Conservation (phyloP, 2,329 filamentous ascomycete species). For the Diplodia sapinea region DNA sequence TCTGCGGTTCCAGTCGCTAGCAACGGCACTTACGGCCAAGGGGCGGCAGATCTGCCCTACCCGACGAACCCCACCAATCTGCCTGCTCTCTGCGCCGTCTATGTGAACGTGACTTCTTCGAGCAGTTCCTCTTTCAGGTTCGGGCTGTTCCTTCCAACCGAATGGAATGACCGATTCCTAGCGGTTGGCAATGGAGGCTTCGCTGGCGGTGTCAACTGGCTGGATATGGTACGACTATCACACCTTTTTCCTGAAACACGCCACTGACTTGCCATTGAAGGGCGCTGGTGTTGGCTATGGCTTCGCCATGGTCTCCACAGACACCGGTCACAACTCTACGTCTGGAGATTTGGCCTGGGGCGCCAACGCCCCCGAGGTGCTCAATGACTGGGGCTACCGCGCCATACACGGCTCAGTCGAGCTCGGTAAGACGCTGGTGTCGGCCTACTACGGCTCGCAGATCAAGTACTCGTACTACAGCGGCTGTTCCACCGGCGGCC, state of each 20-base stretch:
- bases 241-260: not conserved
- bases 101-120: slow-evolving; percentile 46
- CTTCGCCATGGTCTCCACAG: slow-evolving; percentile 53
- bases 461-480: slow-evolving; percentile 54
- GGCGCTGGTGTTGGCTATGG: slow-evolving; percentile 48
- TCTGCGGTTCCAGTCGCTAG: slow-evolving; percentile 43
- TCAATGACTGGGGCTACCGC: slow-evolving; percentile 47
- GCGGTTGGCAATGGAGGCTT: slow-evolving; percentile 56
- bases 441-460: slow-evolving; percentile 55
- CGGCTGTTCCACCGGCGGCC: slow-evolving; percentile 65
- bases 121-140: slow-evolving; percentile 47
- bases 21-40: slow-evolving; percentile 49
- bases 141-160: slow-evolving; percentile 47
- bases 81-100: slow-evolving; percentile 48
- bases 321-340: slow-evolving; percentile 54
- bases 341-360: slow-evolving; percentile 47
- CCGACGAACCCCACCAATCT: slow-evolving; percentile 47
- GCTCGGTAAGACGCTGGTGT: slow-evolving; percentile 55
- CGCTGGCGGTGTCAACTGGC: slow-evolving; percentile 55
- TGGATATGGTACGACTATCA: slow-evolving; percentile 50
- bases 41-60: slow-evolving; percentile 48
- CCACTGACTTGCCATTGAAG: not conserved
- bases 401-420: slow-evolving; percentile 56
- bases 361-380: slow-evolving; percentile 44
- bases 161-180: slow-evolving; percentile 47